Evolutionary conservation across 345 rosid species (phyloP).

Genomic region (Raphanus sativus): DNA sequence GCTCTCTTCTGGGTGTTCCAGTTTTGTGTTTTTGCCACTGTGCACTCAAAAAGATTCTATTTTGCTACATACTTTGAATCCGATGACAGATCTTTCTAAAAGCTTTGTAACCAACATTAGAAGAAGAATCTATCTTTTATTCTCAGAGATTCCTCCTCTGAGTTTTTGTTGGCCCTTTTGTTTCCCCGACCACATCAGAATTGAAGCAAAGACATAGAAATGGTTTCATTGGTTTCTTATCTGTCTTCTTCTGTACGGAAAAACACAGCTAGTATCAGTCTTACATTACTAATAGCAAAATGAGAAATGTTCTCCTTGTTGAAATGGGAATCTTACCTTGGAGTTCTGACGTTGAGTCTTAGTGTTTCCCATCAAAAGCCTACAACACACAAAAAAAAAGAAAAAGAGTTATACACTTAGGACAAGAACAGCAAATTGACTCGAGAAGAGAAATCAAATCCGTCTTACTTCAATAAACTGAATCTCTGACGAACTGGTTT

Average conservation of each 20-base stretch:
- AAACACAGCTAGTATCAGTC: background rate
- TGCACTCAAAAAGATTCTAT: conserved; percentile 33
- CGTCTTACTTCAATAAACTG: conserved; percentile 23
- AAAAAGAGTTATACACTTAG: background rate
- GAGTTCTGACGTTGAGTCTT: conserved; percentile 11
- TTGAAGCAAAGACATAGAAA: conserved; percentile 33
- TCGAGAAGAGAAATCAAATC: background rate
- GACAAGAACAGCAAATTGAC: background rate
- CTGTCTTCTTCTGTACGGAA: conserved; percentile 10
- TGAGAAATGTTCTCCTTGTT: background rate
- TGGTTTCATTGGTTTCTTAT: conserved; percentile 18
- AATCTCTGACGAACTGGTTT: background rate
- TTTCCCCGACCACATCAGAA: conserved; percentile 22
- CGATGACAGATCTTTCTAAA: conserved; percentile 31
- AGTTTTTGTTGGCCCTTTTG: conserved; percentile 11
- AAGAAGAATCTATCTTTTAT: conserved; percentile 7
- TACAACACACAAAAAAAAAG: background rate
- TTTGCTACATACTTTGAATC: conserved; percentile 12
- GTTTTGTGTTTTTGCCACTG: conserved; percentile 8
- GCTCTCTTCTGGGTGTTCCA: background rate
- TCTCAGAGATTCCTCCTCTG: conserved; percentile 11
- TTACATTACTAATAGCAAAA: background rate
- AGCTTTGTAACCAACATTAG: conserved; percentile 20
- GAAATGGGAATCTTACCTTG: conserved; percentile 18
- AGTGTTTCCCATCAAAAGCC: conserved; percentile 26